Evolutionary conservation across 2,329 filamentous ascomycete genomes (phyloP).

Genomic region (Fusarium proliferatum): DNA sequence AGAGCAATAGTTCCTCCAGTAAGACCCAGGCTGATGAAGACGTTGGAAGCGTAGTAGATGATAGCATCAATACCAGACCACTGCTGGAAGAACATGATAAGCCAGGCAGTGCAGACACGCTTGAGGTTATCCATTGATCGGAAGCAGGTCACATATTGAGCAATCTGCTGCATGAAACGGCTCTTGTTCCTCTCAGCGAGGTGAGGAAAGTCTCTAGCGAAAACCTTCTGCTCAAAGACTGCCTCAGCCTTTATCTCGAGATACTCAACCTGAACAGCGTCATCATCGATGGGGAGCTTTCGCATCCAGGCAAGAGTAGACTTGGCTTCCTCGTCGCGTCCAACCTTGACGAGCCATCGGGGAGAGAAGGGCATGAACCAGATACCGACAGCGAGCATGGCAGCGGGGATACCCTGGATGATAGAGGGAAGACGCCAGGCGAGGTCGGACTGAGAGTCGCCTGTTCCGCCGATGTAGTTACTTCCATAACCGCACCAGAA

Average conservation of each 20-base stretch:
- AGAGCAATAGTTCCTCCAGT: conserved; percentile 68
- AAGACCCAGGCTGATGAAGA: conserved; percentile 73
- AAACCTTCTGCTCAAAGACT: conserved; percentile 78
- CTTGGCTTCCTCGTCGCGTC: conserved; percentile 73
- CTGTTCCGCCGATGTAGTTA: conserved; percentile 60
- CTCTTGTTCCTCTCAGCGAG: conserved; percentile 54
- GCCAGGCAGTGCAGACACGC: conserved; percentile 71
- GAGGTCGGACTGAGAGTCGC: conserved; percentile 55
- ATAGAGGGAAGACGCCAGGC: conserved; percentile 58
- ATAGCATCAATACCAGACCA: conserved; percentile 50
- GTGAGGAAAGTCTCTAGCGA: conserved; percentile 67
- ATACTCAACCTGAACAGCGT: conserved; percentile 78
- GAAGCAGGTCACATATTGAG: conserved; percentile 56
- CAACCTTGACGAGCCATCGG: conserved; percentile 79
- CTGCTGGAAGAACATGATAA: conserved; percentile 70
- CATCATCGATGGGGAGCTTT: conserved; percentile 62
- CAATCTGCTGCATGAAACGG: conserved; percentile 57
- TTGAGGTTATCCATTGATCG: conserved; percentile 64
- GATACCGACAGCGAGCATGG: conserved; percentile 74
- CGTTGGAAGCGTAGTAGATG: conserved; percentile 62
- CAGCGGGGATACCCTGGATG: conserved; percentile 56
- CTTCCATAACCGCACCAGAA: conserved; percentile 60
- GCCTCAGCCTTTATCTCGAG: conserved; percentile 86
- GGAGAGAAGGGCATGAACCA: conserved; percentile 84
- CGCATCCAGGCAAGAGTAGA: conserved; percentile 23